phyloP scores from a whole-genome alignment of 352 stramenopile genomes.

The Phytopythium sindhum region DNA sequence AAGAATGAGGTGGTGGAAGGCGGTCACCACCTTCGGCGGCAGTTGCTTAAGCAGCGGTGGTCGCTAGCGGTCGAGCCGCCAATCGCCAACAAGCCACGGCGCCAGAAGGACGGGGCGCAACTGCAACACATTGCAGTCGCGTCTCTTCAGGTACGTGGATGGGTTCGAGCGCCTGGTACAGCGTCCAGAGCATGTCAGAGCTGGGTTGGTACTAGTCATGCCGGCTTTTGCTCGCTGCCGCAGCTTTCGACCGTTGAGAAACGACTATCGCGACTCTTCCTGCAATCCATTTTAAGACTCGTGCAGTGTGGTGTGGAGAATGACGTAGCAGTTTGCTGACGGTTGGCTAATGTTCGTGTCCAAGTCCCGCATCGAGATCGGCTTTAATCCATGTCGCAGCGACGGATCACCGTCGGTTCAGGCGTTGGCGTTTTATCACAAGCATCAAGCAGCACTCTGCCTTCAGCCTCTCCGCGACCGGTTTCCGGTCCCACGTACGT shows the following conservation, averaged over 20 bases:
- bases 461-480: too few species aligned
- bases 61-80: background rate
- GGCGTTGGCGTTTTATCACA: too few species aligned
- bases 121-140: background rate
- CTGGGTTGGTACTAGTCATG: too few species aligned
- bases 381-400: background rate
- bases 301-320: too few species aligned
- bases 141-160: background rate
- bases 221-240: too few species aligned
- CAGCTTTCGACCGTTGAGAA: background rate
- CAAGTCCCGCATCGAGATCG: background rate
- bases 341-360: background rate
- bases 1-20: background rate
- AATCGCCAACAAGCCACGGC: background rate
- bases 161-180: background rate
- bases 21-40: background rate
- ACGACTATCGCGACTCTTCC: background rate
- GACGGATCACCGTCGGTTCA: background rate
- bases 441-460: too few species aligned
- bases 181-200: too few species aligned
- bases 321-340: background rate
- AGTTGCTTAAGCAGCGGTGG: background rate
- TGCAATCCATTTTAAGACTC: background rate
- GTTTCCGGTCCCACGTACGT: background rate
- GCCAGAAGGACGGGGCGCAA: background rate